Evolutionary conservation across 2,329 filamentous ascomycete genomes (phyloP).

Genomic region (Penicillium rolfsii): DNA sequence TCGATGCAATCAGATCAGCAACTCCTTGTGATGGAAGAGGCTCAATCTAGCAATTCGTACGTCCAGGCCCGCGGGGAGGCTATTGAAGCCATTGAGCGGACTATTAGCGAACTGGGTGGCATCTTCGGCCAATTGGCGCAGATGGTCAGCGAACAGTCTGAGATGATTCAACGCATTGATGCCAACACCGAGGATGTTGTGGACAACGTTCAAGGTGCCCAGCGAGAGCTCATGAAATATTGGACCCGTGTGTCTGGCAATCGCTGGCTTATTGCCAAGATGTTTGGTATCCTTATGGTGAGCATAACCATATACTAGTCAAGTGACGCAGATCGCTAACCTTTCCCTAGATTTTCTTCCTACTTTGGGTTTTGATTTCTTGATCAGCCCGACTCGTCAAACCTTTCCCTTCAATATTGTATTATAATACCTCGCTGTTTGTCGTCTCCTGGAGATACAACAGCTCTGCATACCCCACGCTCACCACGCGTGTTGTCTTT

Average conservation of each 20-base stretch:
- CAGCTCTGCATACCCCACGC: constrained; percentile 26
- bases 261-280: constrained; percentile 87
- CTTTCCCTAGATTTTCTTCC: constrained; percentile 69
- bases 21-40: constrained; percentile 90
- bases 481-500: constrained; percentile 22
- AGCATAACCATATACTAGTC: constrained; percentile 17
- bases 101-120: constrained; percentile 85
- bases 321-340: constrained; percentile 6
- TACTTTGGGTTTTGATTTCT: constrained; percentile 71
- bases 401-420: constrained; percentile 31
- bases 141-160: constrained; percentile 96
- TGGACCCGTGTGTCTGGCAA: constrained; percentile 94
- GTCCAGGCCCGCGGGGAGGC: constrained; percentile 93
- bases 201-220: constrained; percentile 96
- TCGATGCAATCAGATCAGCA: constrained; percentile 76
- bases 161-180: constrained; percentile 97
- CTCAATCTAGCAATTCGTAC: constrained; percentile 80
- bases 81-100: constrained; percentile 95
- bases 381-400: constrained; percentile 31
- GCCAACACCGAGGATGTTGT: constrained; percentile 98
- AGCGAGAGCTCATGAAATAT: constrained; percentile 93
- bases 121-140: constrained; percentile 94
- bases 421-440: constrained; percentile 36
- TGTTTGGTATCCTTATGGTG: constrained; percentile 80
- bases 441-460: constrained; percentile 22